Percentiles rank a stretch among this genome's conserved stretches.
These are phyloP conservation scores for Spathaspora arborariae DNA, from an alignment of 805 yeast species.

Conservation along the genomic window DNA sequence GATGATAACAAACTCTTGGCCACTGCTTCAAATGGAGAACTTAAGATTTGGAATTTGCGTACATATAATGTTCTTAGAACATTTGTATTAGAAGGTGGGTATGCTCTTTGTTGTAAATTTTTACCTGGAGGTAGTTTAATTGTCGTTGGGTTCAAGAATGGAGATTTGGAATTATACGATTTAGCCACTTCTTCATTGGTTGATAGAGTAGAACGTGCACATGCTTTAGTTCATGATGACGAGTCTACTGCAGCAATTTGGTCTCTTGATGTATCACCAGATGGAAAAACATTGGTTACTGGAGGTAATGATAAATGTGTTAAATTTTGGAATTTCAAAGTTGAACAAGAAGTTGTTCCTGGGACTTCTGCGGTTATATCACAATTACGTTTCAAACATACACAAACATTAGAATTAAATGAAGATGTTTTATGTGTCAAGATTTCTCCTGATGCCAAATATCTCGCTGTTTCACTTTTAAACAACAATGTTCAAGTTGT, in stretches of 20 bases:
- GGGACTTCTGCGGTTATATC: constrained; percentile 57
- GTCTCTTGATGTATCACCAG: constrained; percentile 83
- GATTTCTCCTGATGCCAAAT: constrained; percentile 75
- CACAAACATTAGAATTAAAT: constrained; percentile 75
- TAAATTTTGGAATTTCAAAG: constrained; percentile 82
- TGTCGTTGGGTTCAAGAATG: constrained; percentile 84
- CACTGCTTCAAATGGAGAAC: constrained; percentile 84
- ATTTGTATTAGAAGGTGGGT: constrained; percentile 70
- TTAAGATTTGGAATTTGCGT: constrained; percentile 83
- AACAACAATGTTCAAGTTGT: constrained; percentile 97
- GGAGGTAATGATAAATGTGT: constrained; percentile 93
- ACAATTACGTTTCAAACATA: constrained; percentile 61
- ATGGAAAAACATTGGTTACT: constrained; percentile 80
- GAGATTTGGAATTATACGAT: constrained; percentile 80
- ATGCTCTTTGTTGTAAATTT: constrained; percentile 74
- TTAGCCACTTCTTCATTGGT: constrained; percentile 75
- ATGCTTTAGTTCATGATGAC: constrained; percentile 41
- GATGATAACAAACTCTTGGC: constrained; percentile 83
- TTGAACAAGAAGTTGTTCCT: constrained; percentile 63
- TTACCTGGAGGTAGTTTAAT: constrained; percentile 90
- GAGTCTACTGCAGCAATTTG: constrained; percentile 64
- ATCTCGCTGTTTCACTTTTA: constrained; percentile 76
- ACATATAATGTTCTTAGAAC: constrained; percentile 78
- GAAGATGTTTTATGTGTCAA: constrained; percentile 83
- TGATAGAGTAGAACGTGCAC: constrained; percentile 67